A percentile compares a stretch with the other conserved stretches of the same genome.
Evolutionary conservation across 306 rosid genomes (phyloP).

Genomic region (Inga oerstediana): DNA sequence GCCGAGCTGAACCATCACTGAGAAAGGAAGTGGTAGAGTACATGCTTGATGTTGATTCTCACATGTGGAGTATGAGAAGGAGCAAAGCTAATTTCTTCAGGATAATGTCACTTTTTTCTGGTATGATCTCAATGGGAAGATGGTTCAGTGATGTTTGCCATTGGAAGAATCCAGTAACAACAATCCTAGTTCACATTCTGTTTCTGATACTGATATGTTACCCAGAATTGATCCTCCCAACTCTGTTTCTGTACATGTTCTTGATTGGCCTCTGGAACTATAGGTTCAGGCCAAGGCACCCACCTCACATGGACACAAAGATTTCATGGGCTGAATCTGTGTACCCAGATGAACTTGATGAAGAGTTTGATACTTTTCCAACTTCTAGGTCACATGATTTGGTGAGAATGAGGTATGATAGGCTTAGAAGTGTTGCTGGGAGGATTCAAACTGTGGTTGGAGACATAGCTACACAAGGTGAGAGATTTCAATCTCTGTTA

Average conservation of each 20-base stretch:
- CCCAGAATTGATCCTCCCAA: slow-evolving; percentile 92
- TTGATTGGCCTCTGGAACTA: slow-evolving; percentile 95
- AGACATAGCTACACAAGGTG: slow-evolving; percentile 96
- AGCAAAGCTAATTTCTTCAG: slow-evolving; percentile 97
- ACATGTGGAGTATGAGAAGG: slow-evolving; percentile 97
- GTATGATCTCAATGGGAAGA: slow-evolving; percentile 56
- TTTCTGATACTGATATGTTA: slow-evolving; percentile 78
- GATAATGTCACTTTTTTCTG: slow-evolving; percentile 77
- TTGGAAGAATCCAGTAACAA: slow-evolving; percentile 83
- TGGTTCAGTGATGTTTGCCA: slow-evolving; percentile 83
- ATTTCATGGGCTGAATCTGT: slow-evolving; percentile 90
- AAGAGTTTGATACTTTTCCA: slow-evolving; percentile 94
- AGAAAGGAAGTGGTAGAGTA: slow-evolving; percentile 91
- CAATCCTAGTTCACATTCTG: slow-evolving; percentile 76
- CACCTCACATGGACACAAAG: slow-evolving; percentile 87
- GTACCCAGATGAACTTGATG: slow-evolving; percentile 87
- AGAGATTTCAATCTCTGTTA: slow-evolving; percentile 77
- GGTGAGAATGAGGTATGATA: slow-evolving; percentile 86
- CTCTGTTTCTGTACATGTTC: slow-evolving; percentile 89
- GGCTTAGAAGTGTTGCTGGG: slow-evolving; percentile 89
- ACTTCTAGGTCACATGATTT: slow-evolving; percentile 64
- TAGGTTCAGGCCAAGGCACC: slow-evolving; percentile 67
- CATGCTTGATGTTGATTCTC: slow-evolving; percentile 95
- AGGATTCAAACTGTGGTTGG: slow-evolving; percentile 94
- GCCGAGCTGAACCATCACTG: slow-evolving; percentile 90